Percentiles rank a stretch among this genome's conserved stretches.
phyloP scores from a whole-genome alignment of 2,329 filamentous ascomycete species.

The Tolypocladium tropicale region DNA sequence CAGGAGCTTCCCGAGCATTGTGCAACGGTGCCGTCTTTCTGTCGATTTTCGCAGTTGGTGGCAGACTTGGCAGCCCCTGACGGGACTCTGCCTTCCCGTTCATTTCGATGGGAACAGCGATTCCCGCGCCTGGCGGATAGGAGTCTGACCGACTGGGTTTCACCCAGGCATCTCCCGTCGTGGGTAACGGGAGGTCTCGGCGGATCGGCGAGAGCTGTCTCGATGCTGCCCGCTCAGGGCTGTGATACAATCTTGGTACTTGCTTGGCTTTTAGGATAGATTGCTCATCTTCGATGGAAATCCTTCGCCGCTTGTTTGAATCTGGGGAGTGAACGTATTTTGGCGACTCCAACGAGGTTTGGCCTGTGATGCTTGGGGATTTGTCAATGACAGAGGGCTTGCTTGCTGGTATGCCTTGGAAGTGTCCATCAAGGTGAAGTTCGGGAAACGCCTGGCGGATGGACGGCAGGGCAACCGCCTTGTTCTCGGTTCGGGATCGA shows the following conservation, averaged over 20 bases:
- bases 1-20: slow-evolving; percentile 14
- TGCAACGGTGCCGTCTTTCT: slow-evolving; percentile 19
- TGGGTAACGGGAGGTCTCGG: slow-evolving; percentile 9
- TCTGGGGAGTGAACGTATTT: slow-evolving; percentile 40
- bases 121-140: neutral
- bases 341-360: slow-evolving; percentile 22
- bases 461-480: slow-evolving; percentile 36
- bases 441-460: slow-evolving; percentile 38
- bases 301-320: slow-evolving; percentile 36
- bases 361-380: neutral
- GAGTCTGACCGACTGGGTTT: slow-evolving; percentile 7
- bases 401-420: neutral
- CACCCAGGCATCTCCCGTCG: slow-evolving; percentile 24
- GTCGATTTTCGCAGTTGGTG: slow-evolving; percentile 25
- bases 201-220: slow-evolving; percentile 28
- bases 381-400: neutral
- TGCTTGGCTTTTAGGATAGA: slow-evolving; percentile 30
- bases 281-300: slow-evolving; percentile 29
- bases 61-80: slow-evolving; percentile 29
- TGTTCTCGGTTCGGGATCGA: slow-evolving; percentile 25
- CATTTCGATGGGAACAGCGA: slow-evolving; percentile 19
- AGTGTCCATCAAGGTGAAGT: slow-evolving; percentile 19
- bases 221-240: slow-evolving; percentile 19
- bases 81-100: slow-evolving; percentile 24
- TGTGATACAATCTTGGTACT: slow-evolving; percentile 35